phyloP scores from a whole-genome alignment of 768 basidiomycete species.

The Podaxis sp. region DNA sequence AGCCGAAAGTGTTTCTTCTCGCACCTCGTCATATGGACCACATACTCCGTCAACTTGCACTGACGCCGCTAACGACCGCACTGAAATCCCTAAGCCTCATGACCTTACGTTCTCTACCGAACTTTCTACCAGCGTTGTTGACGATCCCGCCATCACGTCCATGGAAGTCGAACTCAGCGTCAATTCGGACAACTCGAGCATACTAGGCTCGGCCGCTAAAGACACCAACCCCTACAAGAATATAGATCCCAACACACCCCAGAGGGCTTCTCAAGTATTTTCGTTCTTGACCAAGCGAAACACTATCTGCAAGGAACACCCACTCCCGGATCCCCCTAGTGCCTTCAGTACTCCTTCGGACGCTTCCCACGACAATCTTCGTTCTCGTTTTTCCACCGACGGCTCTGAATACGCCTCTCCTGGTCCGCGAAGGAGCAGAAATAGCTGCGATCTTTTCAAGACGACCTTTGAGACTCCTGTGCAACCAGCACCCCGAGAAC shows the following conservation, averaged over 20 bases:
- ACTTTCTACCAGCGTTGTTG: conserved; percentile 37
- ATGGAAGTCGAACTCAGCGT: conserved; percentile 74
- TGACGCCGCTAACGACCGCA: conserved; percentile 29
- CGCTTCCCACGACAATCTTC: conserved; percentile 9
- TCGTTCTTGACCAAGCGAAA: conserved; percentile 61
- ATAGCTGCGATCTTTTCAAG: background rate
- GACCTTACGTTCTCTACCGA: conserved; percentile 47
- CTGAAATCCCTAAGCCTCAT: conserved; percentile 19
- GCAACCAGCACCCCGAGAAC: background rate
- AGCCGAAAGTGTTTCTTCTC: conserved; percentile 32
- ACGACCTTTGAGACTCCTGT: background rate
- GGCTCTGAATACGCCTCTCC: background rate
- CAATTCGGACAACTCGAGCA: conserved; percentile 38
- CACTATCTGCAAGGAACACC: conserved; percentile 34
- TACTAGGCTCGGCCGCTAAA: conserved; percentile 16
- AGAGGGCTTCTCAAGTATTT: conserved; percentile 75
- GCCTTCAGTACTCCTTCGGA: conserved; percentile 42
- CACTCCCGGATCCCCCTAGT: conserved; percentile 39
- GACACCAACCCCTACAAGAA: conserved; percentile 19
- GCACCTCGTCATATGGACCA: conserved; percentile 46
- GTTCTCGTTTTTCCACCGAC: conserved; percentile 22
- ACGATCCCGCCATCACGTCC: conserved; percentile 63
- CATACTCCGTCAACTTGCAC: conserved; percentile 39
- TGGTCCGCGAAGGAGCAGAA: background rate
- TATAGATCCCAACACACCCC: conserved; percentile 50